Evolutionary conservation across 768 basidiomycete species (phyloP).

Genomic region (Piloderma croceum): DNA sequence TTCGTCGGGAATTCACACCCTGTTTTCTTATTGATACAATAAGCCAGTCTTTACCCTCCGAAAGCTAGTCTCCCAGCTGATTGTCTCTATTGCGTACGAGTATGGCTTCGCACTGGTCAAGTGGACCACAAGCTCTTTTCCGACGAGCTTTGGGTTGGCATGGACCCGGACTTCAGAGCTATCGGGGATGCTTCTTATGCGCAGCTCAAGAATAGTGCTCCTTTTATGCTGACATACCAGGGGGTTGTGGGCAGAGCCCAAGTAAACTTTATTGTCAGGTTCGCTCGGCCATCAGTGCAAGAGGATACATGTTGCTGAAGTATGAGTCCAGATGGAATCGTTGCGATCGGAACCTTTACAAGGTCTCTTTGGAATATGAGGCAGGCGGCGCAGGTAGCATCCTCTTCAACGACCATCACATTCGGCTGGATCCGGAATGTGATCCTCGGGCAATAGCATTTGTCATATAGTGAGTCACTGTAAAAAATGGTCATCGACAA

Average conservation of each 20-base stretch:
- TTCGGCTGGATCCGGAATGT: conserved; percentile 49
- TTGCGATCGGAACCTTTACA: conserved; percentile 40
- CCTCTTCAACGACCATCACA: conserved; percentile 47
- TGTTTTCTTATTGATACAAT: conserved; percentile 5
- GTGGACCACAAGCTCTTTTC: conserved; percentile 60
- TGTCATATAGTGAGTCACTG: conserved; percentile 50
- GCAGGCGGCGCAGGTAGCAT: conserved; percentile 53
- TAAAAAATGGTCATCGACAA: conserved; percentile 2
- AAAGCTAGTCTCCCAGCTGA: conserved; percentile 49
- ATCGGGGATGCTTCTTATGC: conserved; percentile 56
- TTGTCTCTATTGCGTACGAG: conserved; percentile 51
- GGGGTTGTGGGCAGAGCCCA: conserved; percentile 50
- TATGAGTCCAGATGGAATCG: conserved; percentile 41
- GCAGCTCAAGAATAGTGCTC: conserved; percentile 35
- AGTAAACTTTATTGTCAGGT: conserved; percentile 54
- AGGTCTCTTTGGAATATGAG: conserved; percentile 60
- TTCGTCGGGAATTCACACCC: background rate
- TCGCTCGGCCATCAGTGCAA: conserved; percentile 6
- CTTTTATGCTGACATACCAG: conserved; percentile 48
- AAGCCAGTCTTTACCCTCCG: conserved; percentile 60
- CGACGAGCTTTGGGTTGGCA: conserved; percentile 61
- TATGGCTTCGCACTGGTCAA: conserved; percentile 56
- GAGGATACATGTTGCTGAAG: background rate
- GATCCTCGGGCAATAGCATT: conserved; percentile 51
- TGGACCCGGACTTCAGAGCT: conserved; percentile 56